Conservation (phyloP, 1,284 basidiomycete species). For the Exsudoporus floridanus region DNA sequence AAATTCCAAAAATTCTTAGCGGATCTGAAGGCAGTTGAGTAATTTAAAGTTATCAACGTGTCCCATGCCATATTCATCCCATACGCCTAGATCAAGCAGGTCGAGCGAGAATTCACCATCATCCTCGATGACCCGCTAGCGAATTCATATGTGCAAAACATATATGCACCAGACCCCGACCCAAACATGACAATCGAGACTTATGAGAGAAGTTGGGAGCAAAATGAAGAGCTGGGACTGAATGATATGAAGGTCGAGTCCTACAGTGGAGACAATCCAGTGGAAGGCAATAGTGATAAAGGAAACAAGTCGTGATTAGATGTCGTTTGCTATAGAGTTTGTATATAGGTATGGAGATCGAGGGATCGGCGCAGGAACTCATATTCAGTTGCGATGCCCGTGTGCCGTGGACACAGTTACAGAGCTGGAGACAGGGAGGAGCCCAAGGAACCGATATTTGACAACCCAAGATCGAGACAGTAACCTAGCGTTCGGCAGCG, state of each 20-base stretch:
- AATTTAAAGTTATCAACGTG: not conserved
- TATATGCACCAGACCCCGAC: conserved; percentile 91
- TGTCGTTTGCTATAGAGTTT: not conserved
- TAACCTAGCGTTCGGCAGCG: not conserved
- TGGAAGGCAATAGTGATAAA: conserved; percentile 6
- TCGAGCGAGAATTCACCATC: conserved; percentile 80
- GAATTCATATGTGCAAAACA: conserved; percentile 95
- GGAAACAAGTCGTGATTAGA: conserved; percentile 4
- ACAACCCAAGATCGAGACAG: not conserved
- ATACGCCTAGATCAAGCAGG: conserved; percentile 65
- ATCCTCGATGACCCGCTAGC: conserved; percentile 95
- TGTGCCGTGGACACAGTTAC: not conserved
- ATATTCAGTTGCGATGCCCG: not conserved
- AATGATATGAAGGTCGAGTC: conserved; percentile 96
- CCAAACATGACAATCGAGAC: conserved; percentile 84
- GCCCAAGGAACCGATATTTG: not conserved
- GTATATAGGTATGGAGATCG: not conserved
- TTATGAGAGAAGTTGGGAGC: conserved; percentile 85
- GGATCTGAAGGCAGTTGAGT: conserved; percentile 72
- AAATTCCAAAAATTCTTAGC: conserved; percentile 78
- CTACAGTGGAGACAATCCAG: conserved; percentile 49
- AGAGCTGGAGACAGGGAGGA: not conserved
- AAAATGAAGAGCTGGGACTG: conserved; percentile 94
- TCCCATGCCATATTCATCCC: not conserved
- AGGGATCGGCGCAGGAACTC: not conserved